Evolutionary conservation across 139 green algal species (phyloP), one percentile per base, ranked within the genome.

Genomic region (Chlorella sp.): DNA sequence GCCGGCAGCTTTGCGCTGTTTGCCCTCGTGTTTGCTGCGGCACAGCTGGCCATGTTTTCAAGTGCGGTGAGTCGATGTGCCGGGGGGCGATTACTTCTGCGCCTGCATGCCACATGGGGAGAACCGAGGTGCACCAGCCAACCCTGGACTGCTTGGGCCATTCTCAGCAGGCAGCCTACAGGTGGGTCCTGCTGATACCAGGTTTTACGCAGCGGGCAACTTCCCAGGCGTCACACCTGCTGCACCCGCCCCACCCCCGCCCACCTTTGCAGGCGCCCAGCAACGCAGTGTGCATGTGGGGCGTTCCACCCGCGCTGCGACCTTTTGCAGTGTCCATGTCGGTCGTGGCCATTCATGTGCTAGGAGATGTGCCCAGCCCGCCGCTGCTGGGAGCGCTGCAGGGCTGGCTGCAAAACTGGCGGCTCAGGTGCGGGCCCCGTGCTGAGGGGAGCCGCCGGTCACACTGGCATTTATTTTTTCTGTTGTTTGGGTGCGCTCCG

Each of bases 361-460:
- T 98, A 2, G 97, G 97, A 0, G 97, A 99, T 86, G 97, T 99
- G 64, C 97, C 97, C 16, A 95, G 92, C 18, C 96, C 97, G 12
- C 95, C 97, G 2, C 67, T 98, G 38, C 87, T 98, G 30, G 97
- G 97, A 38, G 63, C 85, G 60, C 67, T 98, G 39, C 94, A 98
- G 70, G 88, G 92, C 32, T n/a, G 76, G 65, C 38, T 92, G 21
- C 73, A 80, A 4, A 87, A 92, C 82, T 93, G 89, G 87, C 81
- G 87, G 62, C 65, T 87, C 32, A 85, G 80, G 76, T 82, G 75
- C 15, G 70, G 11, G 51, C 7, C 44, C 44, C 7, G 44, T 11
- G 11, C 7, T 7, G 44, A 7, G n/a, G n/a, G n/a, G n/a, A n/a
- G n/a, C n/a, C n/a, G n/a, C n/a, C n/a, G n/a, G n/a, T n/a, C n/a